Evolutionary conservation across 768 basidiomycete species (phyloP), one percentile per base, ranked within the genome.

Genomic region (Boletus sensibilis): DNA sequence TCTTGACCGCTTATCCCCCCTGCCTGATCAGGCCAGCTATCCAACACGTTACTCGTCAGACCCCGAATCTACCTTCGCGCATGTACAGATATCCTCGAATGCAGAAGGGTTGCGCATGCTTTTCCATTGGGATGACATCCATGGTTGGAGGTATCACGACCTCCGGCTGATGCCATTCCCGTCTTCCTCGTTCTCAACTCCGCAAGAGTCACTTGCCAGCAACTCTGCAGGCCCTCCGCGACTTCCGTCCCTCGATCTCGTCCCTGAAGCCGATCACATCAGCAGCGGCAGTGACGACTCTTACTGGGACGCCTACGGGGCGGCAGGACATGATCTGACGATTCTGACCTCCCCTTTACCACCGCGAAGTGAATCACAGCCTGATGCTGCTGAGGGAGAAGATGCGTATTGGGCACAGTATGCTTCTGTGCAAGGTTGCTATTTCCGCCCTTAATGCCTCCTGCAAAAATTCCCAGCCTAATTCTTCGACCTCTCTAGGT

Each of bases 371-470:
- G 46, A 69, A 68, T 47, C 37, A 20, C 42, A 44, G 13, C 18
- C 31, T 12, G 51, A 45, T 34, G 21, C 10, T 21, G 61, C 64
- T 1, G 68, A 67, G 35, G 59, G 50, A 40, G 81, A 82, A 57
- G 88, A 89, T 56, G 86, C 85, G 7, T 90, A 90, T 62, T 90
- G 88, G 88, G 87, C 86, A 25, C 85, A 79, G 58, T 90, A 90
- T 68, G 75, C 85, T 31, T 75, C 77, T 20, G 79, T 90, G 8
- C 87, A 90, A 70, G 88, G 88, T 88, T 53, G 21, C 41, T 59
- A 59, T 58, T 47, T 57, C 58, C 56, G 33, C 34, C 7, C 63
- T 73, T 73, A 63, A 23, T 20, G n/a, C 52, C 50, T 44, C 41
- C 27, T 42, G 20, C 48, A 39, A 45, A 39, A 53, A 25, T 27